Percentiles rank a stretch among this genome's conserved stretches.
Evolutionary conservation across 495 filamentous ascomycete species (phyloP).

Genomic region (Annulohypoxylon nitens): DNA sequence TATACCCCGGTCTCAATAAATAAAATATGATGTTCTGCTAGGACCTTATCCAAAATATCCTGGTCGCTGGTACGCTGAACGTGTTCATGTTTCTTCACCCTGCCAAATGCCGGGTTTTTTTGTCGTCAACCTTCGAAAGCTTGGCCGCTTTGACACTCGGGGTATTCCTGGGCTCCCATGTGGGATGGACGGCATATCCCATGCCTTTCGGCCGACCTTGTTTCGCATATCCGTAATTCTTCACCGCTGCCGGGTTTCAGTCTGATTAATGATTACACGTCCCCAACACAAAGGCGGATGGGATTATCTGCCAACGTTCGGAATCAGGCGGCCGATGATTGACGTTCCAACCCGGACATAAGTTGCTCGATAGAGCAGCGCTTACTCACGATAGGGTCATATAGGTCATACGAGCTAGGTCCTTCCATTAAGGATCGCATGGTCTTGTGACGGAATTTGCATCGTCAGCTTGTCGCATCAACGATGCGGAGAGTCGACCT

Average conservation of each 20-base stretch:
- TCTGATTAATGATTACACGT: slow-evolving; percentile 15
- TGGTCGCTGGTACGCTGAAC: slow-evolving; percentile 28
- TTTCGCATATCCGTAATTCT: slow-evolving; percentile 19
- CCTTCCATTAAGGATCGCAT: slow-evolving; percentile 10
- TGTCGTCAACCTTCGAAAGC: slow-evolving; percentile 18
- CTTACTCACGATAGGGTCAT: slow-evolving; percentile 34
- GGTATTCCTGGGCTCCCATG: slow-evolving; percentile 12
- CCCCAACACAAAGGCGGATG: neutral
- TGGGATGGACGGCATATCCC: slow-evolving; percentile 17
- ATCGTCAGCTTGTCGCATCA: slow-evolving; percentile 34
- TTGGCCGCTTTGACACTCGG: slow-evolving; percentile 11
- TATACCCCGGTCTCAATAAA: neutral
- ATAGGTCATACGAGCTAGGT: slow-evolving; percentile 14
- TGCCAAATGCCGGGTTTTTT: slow-evolving; percentile 14
- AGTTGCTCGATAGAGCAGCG: slow-evolving; percentile 32
- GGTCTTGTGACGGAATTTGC: slow-evolving; percentile 39
- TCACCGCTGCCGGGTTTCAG: slow-evolving; percentile 34
- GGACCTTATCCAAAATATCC: slow-evolving; percentile 23
- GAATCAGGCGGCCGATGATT: slow-evolving; percentile 2
- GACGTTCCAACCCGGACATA: slow-evolving; percentile 19
- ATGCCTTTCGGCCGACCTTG: slow-evolving; percentile 13
- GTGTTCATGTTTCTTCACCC: slow-evolving; percentile 32
- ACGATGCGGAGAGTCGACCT: slow-evolving; percentile 20
- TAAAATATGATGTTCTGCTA: slow-evolving; percentile 19
- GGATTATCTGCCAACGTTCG: slow-evolving; percentile 12